Percentiles rank a stretch among this genome's conserved stretches.
Evolutionary conservation across 345 rosid species (phyloP).

Genomic region (Syzygium grande): DNA sequence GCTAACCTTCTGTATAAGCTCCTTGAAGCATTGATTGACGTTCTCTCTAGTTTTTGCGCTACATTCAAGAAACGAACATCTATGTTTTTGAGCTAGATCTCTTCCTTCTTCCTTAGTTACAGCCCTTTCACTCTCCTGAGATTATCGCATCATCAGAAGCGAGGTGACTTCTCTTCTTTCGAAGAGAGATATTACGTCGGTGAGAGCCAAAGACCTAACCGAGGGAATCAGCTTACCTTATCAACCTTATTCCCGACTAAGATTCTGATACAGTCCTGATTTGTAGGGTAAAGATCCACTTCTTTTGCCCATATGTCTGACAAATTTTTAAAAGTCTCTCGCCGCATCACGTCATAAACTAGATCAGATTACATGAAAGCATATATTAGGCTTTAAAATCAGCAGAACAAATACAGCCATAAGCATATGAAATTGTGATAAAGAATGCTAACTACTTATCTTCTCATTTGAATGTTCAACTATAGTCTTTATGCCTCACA

Average conservation of each 20-base stretch:
- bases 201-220: not conserved
- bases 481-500: not conserved
- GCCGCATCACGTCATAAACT: conserved; percentile 89
- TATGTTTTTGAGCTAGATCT: conserved; percentile 61
- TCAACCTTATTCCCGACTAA: conserved; percentile 90
- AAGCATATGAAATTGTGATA: not conserved
- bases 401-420: not conserved
- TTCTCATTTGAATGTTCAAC: not conserved
- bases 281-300: conserved; percentile 71
- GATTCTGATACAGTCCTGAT: conserved; percentile 63
- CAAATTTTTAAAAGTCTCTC: conserved; percentile 72
- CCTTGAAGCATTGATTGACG: conserved; percentile 66
- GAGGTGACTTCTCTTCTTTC: not conserved
- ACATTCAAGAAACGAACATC: conserved; percentile 74
- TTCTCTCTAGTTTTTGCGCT: conserved; percentile 71
- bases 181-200: not conserved
- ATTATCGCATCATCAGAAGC: not conserved
- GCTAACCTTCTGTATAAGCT: conserved; percentile 59
- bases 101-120: conserved; percentile 86
- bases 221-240: conserved; percentile 33
- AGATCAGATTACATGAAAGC: not conserved
- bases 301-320: conserved; percentile 85
- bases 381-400: not conserved
- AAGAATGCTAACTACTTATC: not conserved
- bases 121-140: conserved; percentile 72